Conservation (phyloP, 352 stramenopile species). For the Globisporangium recalcitrans region DNA sequence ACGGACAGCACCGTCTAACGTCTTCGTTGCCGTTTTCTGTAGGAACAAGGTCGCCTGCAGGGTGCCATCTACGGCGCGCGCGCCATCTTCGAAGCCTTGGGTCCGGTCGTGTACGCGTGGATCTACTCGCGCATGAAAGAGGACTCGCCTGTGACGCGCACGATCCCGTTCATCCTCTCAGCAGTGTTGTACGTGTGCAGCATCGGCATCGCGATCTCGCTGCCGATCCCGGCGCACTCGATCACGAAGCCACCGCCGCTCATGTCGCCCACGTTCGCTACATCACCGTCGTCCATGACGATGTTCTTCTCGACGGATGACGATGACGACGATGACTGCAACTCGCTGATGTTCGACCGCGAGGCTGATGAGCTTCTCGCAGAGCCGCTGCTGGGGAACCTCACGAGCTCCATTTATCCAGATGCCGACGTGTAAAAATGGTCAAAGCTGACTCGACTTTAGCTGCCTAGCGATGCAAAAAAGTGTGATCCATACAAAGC, state of each 20-base stretch:
- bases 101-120: conserved; percentile 46
- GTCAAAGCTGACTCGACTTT: neutral
- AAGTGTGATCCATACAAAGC: neutral
- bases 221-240: conserved; percentile 26
- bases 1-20: neutral
- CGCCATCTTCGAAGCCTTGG: conserved; percentile 55
- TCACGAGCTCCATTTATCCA: conserved; percentile 19
- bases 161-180: conserved; percentile 57
- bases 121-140: conserved; percentile 54
- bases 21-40: neutral
- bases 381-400: conserved; percentile 38
- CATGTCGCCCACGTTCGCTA: conserved; percentile 40
- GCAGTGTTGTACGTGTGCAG: conserved; percentile 42
- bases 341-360: conserved; percentile 17
- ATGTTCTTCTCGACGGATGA: conserved; percentile 52
- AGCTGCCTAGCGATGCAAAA: neutral
- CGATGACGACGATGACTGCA: conserved; percentile 25
- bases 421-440: conserved; percentile 19
- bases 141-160: conserved; percentile 34
- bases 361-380: conserved; percentile 32
- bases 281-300: conserved; percentile 34
- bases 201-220: conserved; percentile 40
- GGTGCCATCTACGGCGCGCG: conserved; percentile 64
- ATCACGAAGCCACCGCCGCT: conserved; percentile 20
- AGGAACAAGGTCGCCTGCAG: conserved; percentile 74